Evolutionary conservation across 768 basidiomycete species (phyloP), one percentile per base, ranked within the genome.

Genomic region (Sistotremastrum suecicum): DNA sequence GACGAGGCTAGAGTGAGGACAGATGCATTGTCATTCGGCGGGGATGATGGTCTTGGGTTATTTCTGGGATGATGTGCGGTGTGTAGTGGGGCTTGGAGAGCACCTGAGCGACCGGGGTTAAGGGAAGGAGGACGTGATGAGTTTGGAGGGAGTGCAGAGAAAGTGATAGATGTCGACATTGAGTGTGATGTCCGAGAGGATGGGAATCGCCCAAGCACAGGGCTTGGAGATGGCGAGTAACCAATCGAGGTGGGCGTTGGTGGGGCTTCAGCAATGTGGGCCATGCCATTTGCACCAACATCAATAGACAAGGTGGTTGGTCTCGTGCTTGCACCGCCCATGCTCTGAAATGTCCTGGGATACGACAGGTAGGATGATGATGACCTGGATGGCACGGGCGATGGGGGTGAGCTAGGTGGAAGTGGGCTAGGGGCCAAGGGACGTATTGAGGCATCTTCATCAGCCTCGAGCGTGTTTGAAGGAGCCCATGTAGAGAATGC

Each of bases 231-330:
- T 44, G 6, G 47, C 41, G 31, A 40, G 41, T 20, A 20, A 20
- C 20, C 20, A 20, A 20, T 20, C 4, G 74, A 65, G 5, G 68
- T 64, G 0, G 80, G 74, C 29, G 82, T 80, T 34, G 66, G 55
- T 37, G 85, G 78, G 7, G 78, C 86, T 57, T 94, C 85, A 5
- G 90, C 90, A 53, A 94, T 94, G 61, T 94, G 89, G 1, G 83
- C 90, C 70, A 90, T 80, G 8, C 83, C 84, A 52, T 78, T 79
- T 5, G 79, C 75, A 39, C 72, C 75, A 29, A 89, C 60, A 56
- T 97, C 92, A 50, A 94, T 76, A 53, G 85, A 89, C n/a, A 97
- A 63, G 0, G 92, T 98, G 4, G 92, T 98, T 2, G 90, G 92
- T 61, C 95, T 95, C 8, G 92, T 98, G 54, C 83, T 87, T 5